These are phyloP conservation scores for Trichosporon inkin DNA, from an alignment of 1,284 basidiomycete species.

Conservation along the genomic window DNA sequence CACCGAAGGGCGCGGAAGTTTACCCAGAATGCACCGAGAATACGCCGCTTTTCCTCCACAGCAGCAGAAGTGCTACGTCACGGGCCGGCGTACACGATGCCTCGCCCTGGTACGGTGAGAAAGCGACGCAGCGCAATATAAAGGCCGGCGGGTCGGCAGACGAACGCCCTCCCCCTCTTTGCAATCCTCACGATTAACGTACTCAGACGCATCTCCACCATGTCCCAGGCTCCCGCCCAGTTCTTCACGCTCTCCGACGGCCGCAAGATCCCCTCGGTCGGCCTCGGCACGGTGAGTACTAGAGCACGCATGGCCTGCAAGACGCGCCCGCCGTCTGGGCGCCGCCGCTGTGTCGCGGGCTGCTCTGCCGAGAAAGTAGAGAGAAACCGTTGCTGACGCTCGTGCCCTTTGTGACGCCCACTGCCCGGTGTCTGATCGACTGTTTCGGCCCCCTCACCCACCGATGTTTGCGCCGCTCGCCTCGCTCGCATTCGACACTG, in stretches of 20 bases:
- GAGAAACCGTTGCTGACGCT: neutral
- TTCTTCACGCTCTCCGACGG: constrained; percentile 49
- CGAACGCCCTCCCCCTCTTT: neutral
- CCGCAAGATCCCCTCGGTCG: constrained; percentile 49
- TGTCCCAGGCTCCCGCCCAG: constrained; percentile 9
- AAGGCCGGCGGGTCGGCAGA: neutral
- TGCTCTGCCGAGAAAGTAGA: neutral
- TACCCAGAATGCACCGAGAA: too few species aligned
- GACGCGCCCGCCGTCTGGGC: too few species aligned
- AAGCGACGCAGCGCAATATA: too few species aligned
- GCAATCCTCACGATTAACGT: neutral
- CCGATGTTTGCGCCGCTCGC: neutral
- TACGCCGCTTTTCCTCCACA: too few species aligned
- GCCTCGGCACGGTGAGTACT: constrained; percentile 54
- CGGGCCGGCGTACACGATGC: too few species aligned
- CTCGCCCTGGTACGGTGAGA: too few species aligned
- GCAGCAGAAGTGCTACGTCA: too few species aligned
- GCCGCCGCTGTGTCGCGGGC: neutral
- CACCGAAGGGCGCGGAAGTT: too few species aligned
- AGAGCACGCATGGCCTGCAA: too few species aligned
- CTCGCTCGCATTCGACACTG: constrained; percentile 12
- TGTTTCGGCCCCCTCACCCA: neutral
- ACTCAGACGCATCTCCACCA: neutral
- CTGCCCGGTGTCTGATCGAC: neutral
- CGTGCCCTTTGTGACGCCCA: neutral